Percentiles rank a stretch among this genome's conserved stretches.
phyloP scores from a whole-genome alignment of 2,329 filamentous ascomycete genomes.

The Chalaropsis thielavioides region DNA sequence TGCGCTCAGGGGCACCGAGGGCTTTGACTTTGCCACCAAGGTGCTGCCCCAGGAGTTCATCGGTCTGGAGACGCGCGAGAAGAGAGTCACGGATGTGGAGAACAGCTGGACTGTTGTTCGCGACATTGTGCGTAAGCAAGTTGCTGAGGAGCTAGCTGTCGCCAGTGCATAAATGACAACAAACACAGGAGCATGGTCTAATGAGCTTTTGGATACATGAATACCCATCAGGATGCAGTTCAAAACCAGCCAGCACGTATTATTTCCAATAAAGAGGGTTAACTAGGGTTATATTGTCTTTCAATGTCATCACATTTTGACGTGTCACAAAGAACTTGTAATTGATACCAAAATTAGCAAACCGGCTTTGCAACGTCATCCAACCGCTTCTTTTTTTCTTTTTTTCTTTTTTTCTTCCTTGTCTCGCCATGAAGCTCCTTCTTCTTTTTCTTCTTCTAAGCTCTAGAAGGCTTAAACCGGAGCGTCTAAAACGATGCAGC shows the following conservation, averaged over 20 bases:
- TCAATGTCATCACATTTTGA: background rate
- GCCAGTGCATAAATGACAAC: slow-evolving; percentile 3
- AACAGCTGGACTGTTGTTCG: slow-evolving; percentile 63
- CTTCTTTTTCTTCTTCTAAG: background rate
- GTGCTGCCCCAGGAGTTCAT: slow-evolving; percentile 72
- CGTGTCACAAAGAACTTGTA: background rate
- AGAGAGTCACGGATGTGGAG: slow-evolving; percentile 53
- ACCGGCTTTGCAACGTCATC: background rate
- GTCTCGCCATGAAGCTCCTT: background rate
- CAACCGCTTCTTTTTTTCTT: background rate
- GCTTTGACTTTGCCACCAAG: slow-evolving; percentile 58
- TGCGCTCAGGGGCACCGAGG: slow-evolving; percentile 55
- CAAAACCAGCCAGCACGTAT: background rate
- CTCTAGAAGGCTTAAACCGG: background rate
- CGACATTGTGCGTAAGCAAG: slow-evolving; percentile 59
- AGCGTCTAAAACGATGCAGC: background rate
- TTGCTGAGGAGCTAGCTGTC: slow-evolving; percentile 45
- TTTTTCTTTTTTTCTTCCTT: background rate
- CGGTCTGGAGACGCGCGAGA: slow-evolving; percentile 62
- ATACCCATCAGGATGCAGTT: background rate
- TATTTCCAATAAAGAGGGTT: background rate
- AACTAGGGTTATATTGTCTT: slow-evolving; percentile 4
- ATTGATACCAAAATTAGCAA: background rate
- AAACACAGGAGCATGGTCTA: background rate
- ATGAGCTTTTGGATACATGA: background rate